These are phyloP conservation scores for Sideroxylon spinosum DNA, from an alignment of 179 eudicot species.

Conservation along the genomic window DNA sequence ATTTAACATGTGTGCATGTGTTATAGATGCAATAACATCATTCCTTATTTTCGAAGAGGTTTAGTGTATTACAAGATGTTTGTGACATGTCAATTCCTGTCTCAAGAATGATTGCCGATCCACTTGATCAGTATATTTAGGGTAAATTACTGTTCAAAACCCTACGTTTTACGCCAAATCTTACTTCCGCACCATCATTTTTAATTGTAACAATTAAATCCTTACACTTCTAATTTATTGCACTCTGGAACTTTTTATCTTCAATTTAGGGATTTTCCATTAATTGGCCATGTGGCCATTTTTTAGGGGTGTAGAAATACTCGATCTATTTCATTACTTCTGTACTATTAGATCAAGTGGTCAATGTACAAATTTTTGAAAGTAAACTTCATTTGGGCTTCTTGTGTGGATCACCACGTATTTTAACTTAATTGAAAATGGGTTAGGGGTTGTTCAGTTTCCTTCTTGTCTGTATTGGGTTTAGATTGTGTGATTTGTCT, in stretches of 20 bases:
- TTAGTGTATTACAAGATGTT: not conserved
- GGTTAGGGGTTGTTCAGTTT: too few species aligned
- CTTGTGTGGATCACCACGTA: not conserved
- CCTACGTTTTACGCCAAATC: too few species aligned
- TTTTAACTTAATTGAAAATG: not conserved
- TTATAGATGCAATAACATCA: not conserved
- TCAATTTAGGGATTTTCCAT: too few species aligned
- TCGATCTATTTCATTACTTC: not conserved
- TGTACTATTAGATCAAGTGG: not conserved
- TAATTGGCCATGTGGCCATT: too few species aligned
- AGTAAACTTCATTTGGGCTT: not conserved
- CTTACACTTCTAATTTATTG: too few species aligned
- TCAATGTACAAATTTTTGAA: not conserved
- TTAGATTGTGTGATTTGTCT: not conserved
- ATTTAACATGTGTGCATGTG: not conserved
- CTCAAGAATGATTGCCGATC: not conserved
- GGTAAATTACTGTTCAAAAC: too few species aligned
- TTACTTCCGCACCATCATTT: too few species aligned
- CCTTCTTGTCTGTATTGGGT: not conserved
- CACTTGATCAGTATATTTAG: not conserved
- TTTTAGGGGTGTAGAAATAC: too few species aligned
- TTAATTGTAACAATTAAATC: too few species aligned
- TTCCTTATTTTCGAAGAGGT: not conserved
- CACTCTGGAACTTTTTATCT: too few species aligned
- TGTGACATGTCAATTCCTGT: not conserved